Evolutionary conservation across 2,329 filamentous ascomycete species (phyloP), one percentile per base, ranked within the genome.

Genomic region (Falciphora oryzae): DNA sequence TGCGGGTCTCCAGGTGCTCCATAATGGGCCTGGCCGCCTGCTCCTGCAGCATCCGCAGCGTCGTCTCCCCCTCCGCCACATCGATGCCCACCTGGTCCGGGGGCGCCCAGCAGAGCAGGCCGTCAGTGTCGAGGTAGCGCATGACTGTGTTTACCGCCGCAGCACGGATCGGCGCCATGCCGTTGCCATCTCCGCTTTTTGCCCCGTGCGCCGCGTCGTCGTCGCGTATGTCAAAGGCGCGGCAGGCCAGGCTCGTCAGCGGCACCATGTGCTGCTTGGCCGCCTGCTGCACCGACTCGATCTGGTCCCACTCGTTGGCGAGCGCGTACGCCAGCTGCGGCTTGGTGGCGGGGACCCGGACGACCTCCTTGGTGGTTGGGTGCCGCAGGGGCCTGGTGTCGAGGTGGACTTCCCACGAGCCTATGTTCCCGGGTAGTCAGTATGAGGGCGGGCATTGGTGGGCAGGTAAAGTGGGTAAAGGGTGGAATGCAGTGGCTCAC

Each of bases 71-170:
- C 28, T 31, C 44, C 18, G 25, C 61, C 10, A 8, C 53, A 28
- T 53, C 57, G 3, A 57, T 57, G 4, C 74, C 71, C 62, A 83
- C 78, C 8, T 58, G n/a, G 18, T 57, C 32, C 77, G 1, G 82
- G 79, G 85, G 82, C 29, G 83, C 92, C 91, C 93, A 97, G 83
- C 94, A 98, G 1, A 99, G 85, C 50, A 98, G 79, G 0, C 92
- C 93, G 77, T 99, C 95, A 1, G 95, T 98, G 71, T 93, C 88
- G 31, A 99, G 84, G 76, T 98, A 98, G 60, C 90, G 85, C 82
- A 98, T 85, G 63, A 95, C 78, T 68, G 86, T 88, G 25, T 79
- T 81, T 22, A 89, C 79, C 60, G 97, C 87, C 57, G 83, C 79
- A 0, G 83, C 74, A 50, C 93, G 84, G 53, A 90, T 81, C 29